These are phyloP conservation scores for Thyridium curvatum DNA, from an alignment of 2,329 filamentous ascomycete genomes.

Conservation along the genomic window DNA sequence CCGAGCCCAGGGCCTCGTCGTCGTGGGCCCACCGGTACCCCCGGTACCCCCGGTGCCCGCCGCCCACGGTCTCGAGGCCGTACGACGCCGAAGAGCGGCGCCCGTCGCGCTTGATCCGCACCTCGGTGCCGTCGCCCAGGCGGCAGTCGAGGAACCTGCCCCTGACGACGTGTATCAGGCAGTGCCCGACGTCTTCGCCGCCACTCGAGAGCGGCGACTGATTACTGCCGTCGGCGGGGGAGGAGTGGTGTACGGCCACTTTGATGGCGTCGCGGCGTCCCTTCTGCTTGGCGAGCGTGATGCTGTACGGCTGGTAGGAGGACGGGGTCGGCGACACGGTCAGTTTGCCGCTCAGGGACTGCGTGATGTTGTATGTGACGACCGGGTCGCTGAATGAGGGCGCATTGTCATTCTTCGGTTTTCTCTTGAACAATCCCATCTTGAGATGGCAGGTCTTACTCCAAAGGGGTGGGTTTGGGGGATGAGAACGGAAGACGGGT, in stretches of 20 bases:
- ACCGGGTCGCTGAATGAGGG: background rate
- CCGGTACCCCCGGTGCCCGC: background rate
- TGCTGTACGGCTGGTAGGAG: background rate
- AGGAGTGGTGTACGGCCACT: background rate
- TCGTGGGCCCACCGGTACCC: background rate
- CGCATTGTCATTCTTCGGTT: background rate
- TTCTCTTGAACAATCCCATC: too few relatives aligned
- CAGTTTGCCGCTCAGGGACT: background rate
- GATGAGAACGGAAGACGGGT: too few relatives aligned
- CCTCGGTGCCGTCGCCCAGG: conserved; percentile 1
- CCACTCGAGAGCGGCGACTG: background rate
- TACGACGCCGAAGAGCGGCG: background rate
- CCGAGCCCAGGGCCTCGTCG: background rate
- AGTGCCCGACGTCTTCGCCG: conserved; percentile 1
- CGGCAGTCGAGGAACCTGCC: background rate
- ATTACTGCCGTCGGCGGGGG: background rate
- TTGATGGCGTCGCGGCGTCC: conserved; percentile 3
- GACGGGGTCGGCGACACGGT: background rate
- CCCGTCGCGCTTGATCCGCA: background rate
- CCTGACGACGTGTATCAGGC: conserved; percentile 1
- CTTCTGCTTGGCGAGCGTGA: conserved; percentile 1
- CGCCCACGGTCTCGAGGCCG: background rate
- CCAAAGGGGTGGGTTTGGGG: too few relatives aligned
- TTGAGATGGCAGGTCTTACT: too few relatives aligned
- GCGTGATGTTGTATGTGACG: conserved; percentile 2